Evolutionary conservation across 1,284 basidiomycete species (phyloP).

Genomic region (Leccinum subrobustum): DNA sequence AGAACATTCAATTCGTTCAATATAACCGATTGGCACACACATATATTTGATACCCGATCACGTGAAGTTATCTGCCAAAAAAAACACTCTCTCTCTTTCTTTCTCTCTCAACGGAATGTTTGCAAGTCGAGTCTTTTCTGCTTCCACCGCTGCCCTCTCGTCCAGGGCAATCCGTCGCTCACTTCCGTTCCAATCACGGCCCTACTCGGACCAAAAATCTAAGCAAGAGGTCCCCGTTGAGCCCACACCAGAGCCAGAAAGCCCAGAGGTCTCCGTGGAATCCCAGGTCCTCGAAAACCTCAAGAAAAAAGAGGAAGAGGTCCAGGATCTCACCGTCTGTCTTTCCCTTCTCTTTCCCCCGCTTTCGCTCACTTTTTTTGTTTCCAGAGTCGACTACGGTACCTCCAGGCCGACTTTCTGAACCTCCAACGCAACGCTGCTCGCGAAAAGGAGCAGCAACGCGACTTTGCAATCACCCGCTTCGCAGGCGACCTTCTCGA

Average conservation of each 20-base stretch:
- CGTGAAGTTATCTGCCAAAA: slow-evolving; percentile 16
- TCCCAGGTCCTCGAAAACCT: slow-evolving; percentile 49
- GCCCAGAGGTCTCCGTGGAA: slow-evolving; percentile 30
- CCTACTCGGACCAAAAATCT: slow-evolving; percentile 54
- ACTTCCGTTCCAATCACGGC: slow-evolving; percentile 32
- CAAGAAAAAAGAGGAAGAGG: slow-evolving; percentile 71
- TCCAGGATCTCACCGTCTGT: slow-evolving; percentile 73
- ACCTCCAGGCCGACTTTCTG: slow-evolving; percentile 91
- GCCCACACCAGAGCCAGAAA: slow-evolving; percentile 35
- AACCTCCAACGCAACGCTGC: slow-evolving; percentile 91
- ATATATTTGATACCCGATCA: slow-evolving; percentile 14
- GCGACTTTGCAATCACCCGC: slow-evolving; percentile 89
- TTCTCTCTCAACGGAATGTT: slow-evolving; percentile 23
- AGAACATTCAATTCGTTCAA: slow-evolving; percentile 10
- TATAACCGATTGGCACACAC: not conserved
- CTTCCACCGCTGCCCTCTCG: slow-evolving; percentile 34
- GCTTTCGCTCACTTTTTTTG: not conserved
- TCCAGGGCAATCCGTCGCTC: slow-evolving; percentile 46
- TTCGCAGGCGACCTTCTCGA: slow-evolving; percentile 91
- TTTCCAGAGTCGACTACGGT: slow-evolving; percentile 75
- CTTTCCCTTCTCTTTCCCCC: not conserved
- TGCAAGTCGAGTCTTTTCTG: slow-evolving; percentile 33
- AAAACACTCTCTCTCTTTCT: not conserved
- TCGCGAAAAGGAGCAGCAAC: slow-evolving; percentile 89
- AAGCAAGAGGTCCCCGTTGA: slow-evolving; percentile 21